Percentiles rank a stretch among this genome's conserved stretches.
Conservation (phyloP, 202 grass and related monocot species). For the Schoenoplectus triqueter region DNA sequence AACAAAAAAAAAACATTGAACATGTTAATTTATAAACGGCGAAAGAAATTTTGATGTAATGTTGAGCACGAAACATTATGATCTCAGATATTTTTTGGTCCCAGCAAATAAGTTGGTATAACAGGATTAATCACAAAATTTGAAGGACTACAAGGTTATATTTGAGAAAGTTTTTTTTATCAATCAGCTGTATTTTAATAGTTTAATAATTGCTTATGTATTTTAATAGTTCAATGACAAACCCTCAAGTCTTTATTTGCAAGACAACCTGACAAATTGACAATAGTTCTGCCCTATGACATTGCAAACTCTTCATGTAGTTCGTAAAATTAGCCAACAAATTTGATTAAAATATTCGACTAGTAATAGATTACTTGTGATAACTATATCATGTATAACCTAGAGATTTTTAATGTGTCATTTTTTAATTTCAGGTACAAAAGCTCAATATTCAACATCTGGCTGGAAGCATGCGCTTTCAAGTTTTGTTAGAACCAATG, state of each 20-base stretch:
- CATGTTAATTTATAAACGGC: too few relatives aligned
- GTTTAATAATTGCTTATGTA: slow-evolving; percentile 33
- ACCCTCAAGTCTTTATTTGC: slow-evolving; percentile 46
- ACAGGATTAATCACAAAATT: not conserved
- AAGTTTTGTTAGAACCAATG: not conserved
- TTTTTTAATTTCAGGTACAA: not conserved
- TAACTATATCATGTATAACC: not conserved
- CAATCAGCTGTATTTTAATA: slow-evolving; percentile 45
- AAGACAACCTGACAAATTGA: slow-evolving; percentile 41
- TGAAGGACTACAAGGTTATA: not conserved
- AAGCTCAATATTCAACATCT: not conserved
- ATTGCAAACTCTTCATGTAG: not conserved
- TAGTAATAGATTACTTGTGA: not conserved
- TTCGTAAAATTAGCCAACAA: slow-evolving; percentile 19
- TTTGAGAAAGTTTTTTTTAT: slow-evolving; percentile 43
- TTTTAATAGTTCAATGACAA: slow-evolving; percentile 49
- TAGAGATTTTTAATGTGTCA: not conserved
- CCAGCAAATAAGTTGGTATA: not conserved
- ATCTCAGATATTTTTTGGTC: too few relatives aligned
- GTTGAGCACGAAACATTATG: too few relatives aligned
- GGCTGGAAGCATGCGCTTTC: not conserved
- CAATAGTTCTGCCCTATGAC: slow-evolving; percentile 11
- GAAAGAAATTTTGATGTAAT: too few relatives aligned
- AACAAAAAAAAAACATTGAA: too few relatives aligned
- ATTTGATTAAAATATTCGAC: not conserved